Base-by-base conservation (phyloP, 2,329 filamentous ascomycete genomes). In the Daldinia sp. region DNA sequence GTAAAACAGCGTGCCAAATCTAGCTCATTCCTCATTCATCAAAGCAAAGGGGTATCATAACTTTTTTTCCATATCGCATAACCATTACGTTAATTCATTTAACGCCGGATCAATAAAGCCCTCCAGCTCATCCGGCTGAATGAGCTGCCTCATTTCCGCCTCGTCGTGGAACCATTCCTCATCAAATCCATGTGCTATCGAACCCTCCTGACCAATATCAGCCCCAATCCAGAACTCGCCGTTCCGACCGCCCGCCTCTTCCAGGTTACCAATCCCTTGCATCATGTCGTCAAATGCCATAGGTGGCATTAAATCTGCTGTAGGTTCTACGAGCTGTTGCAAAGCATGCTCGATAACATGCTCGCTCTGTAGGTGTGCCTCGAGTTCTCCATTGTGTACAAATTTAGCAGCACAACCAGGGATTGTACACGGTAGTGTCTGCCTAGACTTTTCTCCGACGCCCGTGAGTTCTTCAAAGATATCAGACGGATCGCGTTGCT, bases 331-430 rank as follows among this genome's bases (percentile, higher is more conserved):
- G 8, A 54, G 47, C 15, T 68, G 58, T 17, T 69, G 35, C 9
- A 71, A 51, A 15, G 68, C 67, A 9, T 67, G 60, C 15, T 70
- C 67, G 50, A 69, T 49, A 51, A 61, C 72, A 49, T 75, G 76
- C 57, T 72, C 69, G 9, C 41, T 64, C 39, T 75, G 73, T 2
- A 83, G 54, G 68, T 87, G 85, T 2, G 75, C 66, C 41, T 82
- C 75, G 8, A 85, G 76, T 54, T 87, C 84, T 62, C 81, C 78
- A 58, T 82, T 79, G 29, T 84, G 81, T 35, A 79, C 75, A 65
- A 87, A 87, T 13, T 76, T 78, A 30, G 79, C 74, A 5, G 67
- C 58, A 61, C 85, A 87, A 13, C 79, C 78, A 1, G 68, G 45
- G 8, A 74, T 66, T 0, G 78, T 72, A 56, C 85, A 87, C 3